Conservation (phyloP, 2,329 filamentous ascomycete species). For the Metarhizium rileyi region DNA sequence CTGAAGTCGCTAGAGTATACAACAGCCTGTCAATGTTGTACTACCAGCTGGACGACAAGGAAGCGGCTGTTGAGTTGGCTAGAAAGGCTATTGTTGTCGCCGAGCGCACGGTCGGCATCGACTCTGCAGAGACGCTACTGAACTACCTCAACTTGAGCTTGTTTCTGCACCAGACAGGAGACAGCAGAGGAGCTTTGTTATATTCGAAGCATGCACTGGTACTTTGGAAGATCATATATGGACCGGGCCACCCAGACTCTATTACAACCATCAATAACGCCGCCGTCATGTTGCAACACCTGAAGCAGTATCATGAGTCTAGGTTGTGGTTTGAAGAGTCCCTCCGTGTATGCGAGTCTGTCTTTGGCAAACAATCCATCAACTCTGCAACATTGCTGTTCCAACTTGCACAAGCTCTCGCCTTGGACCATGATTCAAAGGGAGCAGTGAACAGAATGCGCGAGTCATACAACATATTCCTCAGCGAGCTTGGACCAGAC, state of each 20-base stretch:
- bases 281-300: slow-evolving; percentile 92
- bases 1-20: slow-evolving; percentile 91
- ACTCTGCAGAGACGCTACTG: slow-evolving; percentile 86
- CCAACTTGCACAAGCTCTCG: slow-evolving; percentile 91
- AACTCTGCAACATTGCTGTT: slow-evolving; percentile 93
- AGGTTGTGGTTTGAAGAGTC: slow-evolving; percentile 95
- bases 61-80: slow-evolving; percentile 86
- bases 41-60: slow-evolving; percentile 96
- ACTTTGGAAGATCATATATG: slow-evolving; percentile 96
- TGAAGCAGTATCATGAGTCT: slow-evolving; percentile 92
- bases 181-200: slow-evolving; percentile 76
- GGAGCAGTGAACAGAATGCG: slow-evolving; percentile 87
- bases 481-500: slow-evolving; percentile 71
- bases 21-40: slow-evolving; percentile 92
- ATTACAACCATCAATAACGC: slow-evolving; percentile 99
- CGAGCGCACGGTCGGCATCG: slow-evolving; percentile 86
- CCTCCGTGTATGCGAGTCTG: slow-evolving; percentile 75
- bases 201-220: slow-evolving; percentile 90
- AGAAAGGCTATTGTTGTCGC: slow-evolving; percentile 95
- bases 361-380: slow-evolving; percentile 82
- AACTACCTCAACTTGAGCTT: slow-evolving; percentile 93
- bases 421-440: slow-evolving; percentile 92
- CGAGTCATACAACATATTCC: slow-evolving; percentile 94
- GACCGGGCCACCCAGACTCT: slow-evolving; percentile 85
- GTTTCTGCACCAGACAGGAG: slow-evolving; percentile 85